Base-by-base conservation (phyloP, 176 grass and related monocot species). In the Oryza australiensis region DNA sequence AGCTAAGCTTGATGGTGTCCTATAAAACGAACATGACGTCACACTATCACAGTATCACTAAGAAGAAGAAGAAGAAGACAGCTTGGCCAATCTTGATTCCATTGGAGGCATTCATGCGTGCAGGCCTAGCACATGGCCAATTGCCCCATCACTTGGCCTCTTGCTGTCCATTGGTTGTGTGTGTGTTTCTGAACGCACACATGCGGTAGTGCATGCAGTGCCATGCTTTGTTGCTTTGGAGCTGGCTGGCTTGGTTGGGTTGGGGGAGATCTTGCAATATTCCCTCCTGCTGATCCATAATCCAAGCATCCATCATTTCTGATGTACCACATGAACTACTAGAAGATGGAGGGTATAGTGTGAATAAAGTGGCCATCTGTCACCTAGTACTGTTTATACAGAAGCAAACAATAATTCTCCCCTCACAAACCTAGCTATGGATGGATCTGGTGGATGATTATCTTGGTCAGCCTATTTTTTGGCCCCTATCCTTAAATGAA, bases 121-220 rank as follows among this genome's bases (percentile, higher is more conserved):
- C 38, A 40, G 8, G 68, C 3, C 46, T 49, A 9, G 20, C 80
- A 55, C 83, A 78, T 78, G 83, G 83, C 74, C 83, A 71, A 14
- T 27, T 26, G 83, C 37, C 37, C 73, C 83, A 1, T 71, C 66
- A 49, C 83, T 71, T 78, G 74, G 66, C 53, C 3, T 37, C 83
- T 71, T 71, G 74, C 38, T 85, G 83, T 78, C 74, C 74, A 78
- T 22, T 12, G 8, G 79, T 30, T 71, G 82, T 9, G 23, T 70
- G 82, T 5, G 23, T 22, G 80, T 20, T 10, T 49, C 51, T 55
- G 51, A 55, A n/a, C 51, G 18, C 20, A 38, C 49, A 26, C 66
- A 57, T 53, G 45, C 23, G 3, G 9, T 55, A 55, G 57, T 64
- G n/a, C 75, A 42, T 3, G 5, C n/a, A n/a, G n/a, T n/a, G 3